Conservation (phyloP, 2,329 filamentous ascomycete genomes). For the Verticillium nubilum region DNA sequence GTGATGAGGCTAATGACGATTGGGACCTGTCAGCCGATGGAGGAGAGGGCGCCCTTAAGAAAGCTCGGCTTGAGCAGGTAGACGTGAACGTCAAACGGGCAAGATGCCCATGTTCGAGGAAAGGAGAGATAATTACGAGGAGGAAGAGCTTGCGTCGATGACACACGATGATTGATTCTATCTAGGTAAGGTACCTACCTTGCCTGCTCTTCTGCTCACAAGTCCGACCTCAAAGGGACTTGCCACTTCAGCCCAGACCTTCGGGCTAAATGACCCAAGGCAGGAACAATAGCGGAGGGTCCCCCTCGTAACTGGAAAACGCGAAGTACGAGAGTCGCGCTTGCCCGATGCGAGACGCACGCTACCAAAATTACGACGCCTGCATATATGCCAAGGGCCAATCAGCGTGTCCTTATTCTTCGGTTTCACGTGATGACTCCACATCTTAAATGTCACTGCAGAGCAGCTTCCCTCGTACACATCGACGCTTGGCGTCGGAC, state of each 20-base stretch:
- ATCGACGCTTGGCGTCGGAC: too few species aligned
- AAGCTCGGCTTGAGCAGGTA: neutral
- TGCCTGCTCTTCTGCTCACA: too few species aligned
- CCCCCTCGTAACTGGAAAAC: neutral
- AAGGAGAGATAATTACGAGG: too few species aligned
- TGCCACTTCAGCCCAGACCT: too few species aligned
- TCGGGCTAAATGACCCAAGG: neutral
- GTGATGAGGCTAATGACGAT: neutral
- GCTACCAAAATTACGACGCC: slow-evolving; percentile 1
- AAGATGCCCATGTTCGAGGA: too few species aligned
- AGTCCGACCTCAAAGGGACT: too few species aligned
- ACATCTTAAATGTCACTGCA: neutral
- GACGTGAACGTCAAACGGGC: neutral
- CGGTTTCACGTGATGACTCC: neutral
- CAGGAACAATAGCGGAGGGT: neutral
- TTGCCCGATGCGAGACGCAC: neutral
- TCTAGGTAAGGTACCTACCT: too few species aligned
- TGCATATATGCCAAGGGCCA: slow-evolving; percentile 1
- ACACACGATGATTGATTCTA: neutral
- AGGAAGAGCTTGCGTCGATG: too few species aligned
- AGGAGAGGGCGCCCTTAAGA: neutral
- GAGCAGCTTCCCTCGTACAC: neutral
- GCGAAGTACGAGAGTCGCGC: slow-evolving; percentile 1
- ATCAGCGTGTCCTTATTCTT: neutral
- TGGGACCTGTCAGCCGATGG: neutral